Conservation (phyloP, 148 eudicot genomes). For the Silene conica region DNA sequence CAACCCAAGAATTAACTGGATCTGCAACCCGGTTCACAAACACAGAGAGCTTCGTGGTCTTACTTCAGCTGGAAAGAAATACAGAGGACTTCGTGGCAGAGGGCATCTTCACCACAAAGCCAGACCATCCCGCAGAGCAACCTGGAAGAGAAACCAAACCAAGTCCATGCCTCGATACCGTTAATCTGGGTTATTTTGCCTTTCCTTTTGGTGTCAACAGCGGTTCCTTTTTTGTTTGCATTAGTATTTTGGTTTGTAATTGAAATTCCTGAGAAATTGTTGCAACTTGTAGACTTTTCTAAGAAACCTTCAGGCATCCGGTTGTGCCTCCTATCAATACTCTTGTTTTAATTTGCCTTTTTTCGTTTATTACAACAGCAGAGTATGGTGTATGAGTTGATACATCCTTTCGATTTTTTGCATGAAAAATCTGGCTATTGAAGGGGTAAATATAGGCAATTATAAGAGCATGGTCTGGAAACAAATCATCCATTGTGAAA, state of each 20-base stretch:
- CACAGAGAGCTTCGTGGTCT: constrained; percentile 56
- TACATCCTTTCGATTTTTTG: too few relatives aligned
- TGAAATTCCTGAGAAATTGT: constrained; percentile 7
- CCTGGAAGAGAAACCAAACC: constrained; percentile 61
- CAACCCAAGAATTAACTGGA: constrained; percentile 52
- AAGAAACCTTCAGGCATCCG: constrained; percentile 5
- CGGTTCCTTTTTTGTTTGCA: constrained; percentile 8
- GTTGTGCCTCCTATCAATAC: neutral
- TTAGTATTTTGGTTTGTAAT: constrained; percentile 15
- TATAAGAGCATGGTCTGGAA: too few relatives aligned
- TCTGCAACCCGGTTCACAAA: constrained; percentile 55
- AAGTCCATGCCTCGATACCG: constrained; percentile 47
- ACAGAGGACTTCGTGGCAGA: constrained; percentile 51
- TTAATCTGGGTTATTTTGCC: constrained; percentile 21
- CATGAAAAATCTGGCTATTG: too few relatives aligned
- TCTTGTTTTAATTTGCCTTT: neutral
- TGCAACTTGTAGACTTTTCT: constrained; percentile 4
- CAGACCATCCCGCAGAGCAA: constrained; percentile 50
- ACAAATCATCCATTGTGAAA: too few relatives aligned
- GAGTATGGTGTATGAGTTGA: too few relatives aligned
- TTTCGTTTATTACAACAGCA: too few relatives aligned
- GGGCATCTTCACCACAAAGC: constrained; percentile 50
- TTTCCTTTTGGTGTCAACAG: neutral
- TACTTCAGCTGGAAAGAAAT: constrained; percentile 59
- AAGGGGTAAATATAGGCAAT: too few relatives aligned